Conservation (phyloP, 331 rosid genomes). For the Cydonia oblonga region DNA sequence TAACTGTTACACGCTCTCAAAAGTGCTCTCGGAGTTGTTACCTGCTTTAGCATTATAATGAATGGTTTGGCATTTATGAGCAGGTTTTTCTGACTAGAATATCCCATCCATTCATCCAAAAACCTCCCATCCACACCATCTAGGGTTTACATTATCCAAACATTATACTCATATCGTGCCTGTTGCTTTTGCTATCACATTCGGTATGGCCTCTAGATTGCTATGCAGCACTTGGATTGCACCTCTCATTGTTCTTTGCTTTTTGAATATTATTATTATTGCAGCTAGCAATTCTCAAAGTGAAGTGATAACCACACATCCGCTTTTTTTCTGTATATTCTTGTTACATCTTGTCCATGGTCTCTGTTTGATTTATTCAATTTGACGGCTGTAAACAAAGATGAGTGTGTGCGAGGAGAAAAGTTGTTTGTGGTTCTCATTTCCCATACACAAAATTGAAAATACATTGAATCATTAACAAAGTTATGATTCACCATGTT, state of each 20-base stretch:
- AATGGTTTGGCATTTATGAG: background rate
- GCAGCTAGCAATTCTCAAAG: background rate
- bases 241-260: background rate
- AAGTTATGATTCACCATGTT: background rate
- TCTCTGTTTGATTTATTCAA: too few relatives aligned
- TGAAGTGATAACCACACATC: background rate
- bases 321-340: too few relatives aligned
- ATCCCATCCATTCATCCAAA: too few relatives aligned
- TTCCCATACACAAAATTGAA: background rate
- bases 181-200: background rate
- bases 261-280: background rate
- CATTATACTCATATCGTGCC: background rate
- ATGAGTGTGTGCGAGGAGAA: background rate
- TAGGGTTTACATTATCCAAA: background rate
- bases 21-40: background rate
- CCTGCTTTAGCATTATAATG: too few relatives aligned
- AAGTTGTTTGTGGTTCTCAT: background rate
- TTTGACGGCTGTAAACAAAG: rapidly evolving
- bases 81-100: too few relatives aligned
- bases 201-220: background rate
- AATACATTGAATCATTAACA: too few relatives aligned
- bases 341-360: too few relatives aligned
- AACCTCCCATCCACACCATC: background rate
- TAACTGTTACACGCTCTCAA: background rate
- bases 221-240: background rate